Conservation (phyloP, 129 eudicot species). For the Flaveria bidentis region DNA sequence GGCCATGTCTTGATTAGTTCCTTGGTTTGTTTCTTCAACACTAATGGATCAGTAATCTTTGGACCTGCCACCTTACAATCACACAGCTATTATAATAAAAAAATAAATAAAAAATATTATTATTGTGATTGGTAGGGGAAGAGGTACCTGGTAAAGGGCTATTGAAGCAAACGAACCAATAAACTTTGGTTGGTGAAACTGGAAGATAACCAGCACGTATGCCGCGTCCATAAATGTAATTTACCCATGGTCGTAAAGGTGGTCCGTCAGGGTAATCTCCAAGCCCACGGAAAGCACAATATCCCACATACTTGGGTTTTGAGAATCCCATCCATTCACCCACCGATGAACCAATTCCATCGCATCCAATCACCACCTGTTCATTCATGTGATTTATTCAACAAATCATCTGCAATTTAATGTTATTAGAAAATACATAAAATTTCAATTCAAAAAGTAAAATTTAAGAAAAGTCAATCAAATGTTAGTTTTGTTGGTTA, state of each 20-base stretch:
- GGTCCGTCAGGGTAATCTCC: constrained; percentile 78
- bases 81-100: background rate
- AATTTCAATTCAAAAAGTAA: too few species aligned
- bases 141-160: constrained; percentile 70
- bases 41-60: constrained; percentile 72
- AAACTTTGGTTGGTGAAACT: constrained; percentile 79
- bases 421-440: too few species aligned
- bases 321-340: constrained; percentile 95
- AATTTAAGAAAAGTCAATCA: too few species aligned
- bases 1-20: constrained; percentile 68
- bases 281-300: constrained; percentile 90
- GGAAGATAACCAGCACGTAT: constrained; percentile 87
- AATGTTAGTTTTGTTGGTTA: too few species aligned
- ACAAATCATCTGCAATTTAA: too few species aligned
- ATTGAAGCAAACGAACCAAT: constrained; percentile 92
- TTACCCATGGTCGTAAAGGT: constrained; percentile 65
- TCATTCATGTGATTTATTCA: background rate
- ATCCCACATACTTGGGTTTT: constrained; percentile 77
- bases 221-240: constrained; percentile 81
- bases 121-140: background rate
- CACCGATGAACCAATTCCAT: constrained; percentile 78
- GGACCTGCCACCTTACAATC: constrained; percentile 59
- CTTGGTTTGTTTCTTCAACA: constrained; percentile 57
- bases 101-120: too few species aligned
- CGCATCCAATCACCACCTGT: constrained; percentile 92